Evolutionary conservation across 768 basidiomycete genomes (phyloP).

Genomic region (Fomitopsis serialis): DNA sequence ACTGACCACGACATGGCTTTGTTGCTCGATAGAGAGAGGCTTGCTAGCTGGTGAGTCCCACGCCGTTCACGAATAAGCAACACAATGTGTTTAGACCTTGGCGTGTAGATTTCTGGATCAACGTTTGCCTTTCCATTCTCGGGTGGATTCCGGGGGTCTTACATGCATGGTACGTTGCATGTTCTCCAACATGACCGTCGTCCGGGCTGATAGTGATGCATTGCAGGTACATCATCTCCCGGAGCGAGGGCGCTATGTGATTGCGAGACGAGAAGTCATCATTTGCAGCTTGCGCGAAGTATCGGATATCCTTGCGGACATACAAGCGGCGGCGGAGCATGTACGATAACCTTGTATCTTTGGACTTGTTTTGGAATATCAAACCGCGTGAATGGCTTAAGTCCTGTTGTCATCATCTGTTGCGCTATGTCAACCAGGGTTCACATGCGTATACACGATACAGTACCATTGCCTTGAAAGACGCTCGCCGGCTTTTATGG

Average conservation of each 20-base stretch:
- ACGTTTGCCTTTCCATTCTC: constrained; percentile 35
- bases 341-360: too few species aligned
- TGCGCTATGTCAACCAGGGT: too few species aligned
- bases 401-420: too few species aligned
- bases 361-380: too few species aligned
- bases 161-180: constrained; percentile 32
- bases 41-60: constrained; percentile 18
- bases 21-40: constrained; percentile 18
- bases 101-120: constrained; percentile 30
- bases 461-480: too few species aligned
- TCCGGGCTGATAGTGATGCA: neutral
- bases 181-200: neutral
- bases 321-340: too few species aligned
- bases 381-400: too few species aligned
- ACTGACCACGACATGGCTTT: neutral
- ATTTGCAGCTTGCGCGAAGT: too few species aligned
- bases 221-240: constrained; percentile 27
- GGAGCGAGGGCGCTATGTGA: constrained; percentile 25
- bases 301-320: neutral
- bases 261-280: too few species aligned
- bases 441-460: too few species aligned
- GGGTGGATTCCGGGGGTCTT: constrained; percentile 42
- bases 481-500: too few species aligned
- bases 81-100: neutral
- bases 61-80: neutral